Base-by-base conservation (phyloP, 2,329 filamentous ascomycete species). In the Fusarium domesticum region DNA sequence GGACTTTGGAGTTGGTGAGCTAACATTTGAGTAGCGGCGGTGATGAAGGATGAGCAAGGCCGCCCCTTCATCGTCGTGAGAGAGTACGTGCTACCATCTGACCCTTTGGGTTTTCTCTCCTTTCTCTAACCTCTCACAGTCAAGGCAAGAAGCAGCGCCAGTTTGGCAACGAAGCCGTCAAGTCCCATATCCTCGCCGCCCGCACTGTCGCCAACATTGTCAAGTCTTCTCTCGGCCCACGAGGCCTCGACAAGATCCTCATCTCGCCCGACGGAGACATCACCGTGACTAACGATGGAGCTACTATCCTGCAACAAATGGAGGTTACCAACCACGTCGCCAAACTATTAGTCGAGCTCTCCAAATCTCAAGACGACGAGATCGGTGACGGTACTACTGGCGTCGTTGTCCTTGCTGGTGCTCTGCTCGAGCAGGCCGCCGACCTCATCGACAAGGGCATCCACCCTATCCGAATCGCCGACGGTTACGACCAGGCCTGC, bases 391-490 rank as follows among this genome's bases (percentile, higher is more conserved):
- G 93, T 54, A 98, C 93, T 52, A 98, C 93, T 1, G 93, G 93
- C 69, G 93, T 98, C 12, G 93, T 98, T 39, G 95, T 98, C 37
- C 75, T 98, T 57, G 93, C 93, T 12, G 93, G 92, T 54, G 91
- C 93, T 51, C 81, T 98, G 54, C 77, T 98, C 50, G 95, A 98
- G 72, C 92, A 97, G 73, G 93, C 93, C 15, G 89, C 92, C 52
- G 93, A 96, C 67, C 81, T 98, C 59, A 97, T 98, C 68, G 95
- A 98, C 79, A 98, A 98, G 81, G 95, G 93, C 66, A 98, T 98
- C 62, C 93, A 98, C 73, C 93, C 93, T 50, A 98, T 98, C 68
- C 81, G 95, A 60, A 97, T 98, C 72, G 95, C 95, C 55, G 93
- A 98, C 70, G 93, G 93, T 41, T 98, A 96, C 72, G 93, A 98